Conservation (phyloP, 345 rosid genomes). For the Eucalyptus shirleyi region DNA sequence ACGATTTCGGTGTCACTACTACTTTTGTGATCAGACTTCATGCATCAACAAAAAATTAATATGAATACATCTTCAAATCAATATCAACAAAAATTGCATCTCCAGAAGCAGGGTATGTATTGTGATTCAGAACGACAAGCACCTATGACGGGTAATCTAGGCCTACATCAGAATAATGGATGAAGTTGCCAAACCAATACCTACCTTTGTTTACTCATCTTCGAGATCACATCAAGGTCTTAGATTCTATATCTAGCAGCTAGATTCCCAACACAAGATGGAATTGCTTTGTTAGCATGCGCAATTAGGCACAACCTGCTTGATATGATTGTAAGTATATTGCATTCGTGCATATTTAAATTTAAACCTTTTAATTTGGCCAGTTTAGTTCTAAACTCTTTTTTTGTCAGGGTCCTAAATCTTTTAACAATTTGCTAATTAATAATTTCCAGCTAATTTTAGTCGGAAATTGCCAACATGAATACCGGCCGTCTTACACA, state of each 20-base stretch:
- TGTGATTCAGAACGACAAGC: background rate
- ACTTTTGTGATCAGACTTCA: conserved; percentile 10
- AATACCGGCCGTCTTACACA: accelerated
- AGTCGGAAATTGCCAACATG: background rate
- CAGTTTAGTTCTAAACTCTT: background rate
- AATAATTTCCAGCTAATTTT: too few species aligned
- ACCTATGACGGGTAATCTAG: background rate
- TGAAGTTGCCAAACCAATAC: background rate
- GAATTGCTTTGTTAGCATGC: background rate
- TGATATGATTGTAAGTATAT: background rate
- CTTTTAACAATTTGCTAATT: too few species aligned
- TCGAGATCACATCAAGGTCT: background rate
- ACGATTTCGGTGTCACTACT: conserved; percentile 9
- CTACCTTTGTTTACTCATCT: background rate
- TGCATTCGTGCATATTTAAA: background rate
- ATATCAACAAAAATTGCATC: background rate
- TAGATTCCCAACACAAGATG: background rate
- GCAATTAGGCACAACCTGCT: background rate
- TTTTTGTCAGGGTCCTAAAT: too few species aligned
- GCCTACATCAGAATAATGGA: background rate
- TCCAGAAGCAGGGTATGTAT: background rate
- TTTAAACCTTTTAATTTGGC: too few species aligned
- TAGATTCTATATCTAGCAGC: background rate
- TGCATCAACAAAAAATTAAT: background rate
- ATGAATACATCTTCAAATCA: background rate